phyloP scores from a whole-genome alignment of 2,329 filamentous ascomycete species.

The Thyridium curvatum region DNA sequence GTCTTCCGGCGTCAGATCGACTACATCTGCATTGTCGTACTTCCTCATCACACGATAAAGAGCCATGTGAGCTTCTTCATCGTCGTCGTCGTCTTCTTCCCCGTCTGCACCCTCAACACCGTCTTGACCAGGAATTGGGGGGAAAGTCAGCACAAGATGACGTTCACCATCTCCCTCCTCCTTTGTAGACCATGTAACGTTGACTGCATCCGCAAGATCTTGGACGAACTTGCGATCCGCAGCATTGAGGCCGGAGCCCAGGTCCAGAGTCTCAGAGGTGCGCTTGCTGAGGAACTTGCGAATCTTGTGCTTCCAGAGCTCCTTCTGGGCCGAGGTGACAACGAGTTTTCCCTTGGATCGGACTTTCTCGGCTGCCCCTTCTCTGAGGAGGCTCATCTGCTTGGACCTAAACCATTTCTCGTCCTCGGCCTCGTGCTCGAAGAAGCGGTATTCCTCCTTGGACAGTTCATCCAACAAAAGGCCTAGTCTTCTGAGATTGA shows the following conservation, averaged over 20 bases:
- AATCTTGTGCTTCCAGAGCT: constrained; percentile 72
- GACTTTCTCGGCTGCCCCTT: constrained; percentile 59
- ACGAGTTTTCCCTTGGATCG: constrained; percentile 57
- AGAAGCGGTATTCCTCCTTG: constrained; percentile 86
- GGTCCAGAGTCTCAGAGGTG: constrained; percentile 58
- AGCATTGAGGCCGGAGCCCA: constrained; percentile 67
- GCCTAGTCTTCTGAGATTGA: constrained; percentile 76
- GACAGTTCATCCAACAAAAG: constrained; percentile 77
- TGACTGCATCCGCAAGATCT: constrained; percentile 64
- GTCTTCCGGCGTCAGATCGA: constrained; percentile 74
- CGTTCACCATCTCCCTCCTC: constrained; percentile 50
- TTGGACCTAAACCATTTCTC: constrained; percentile 90
- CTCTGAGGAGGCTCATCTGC: constrained; percentile 52
- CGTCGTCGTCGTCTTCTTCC: constrained; percentile 61
- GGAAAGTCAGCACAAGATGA: constrained; percentile 44
- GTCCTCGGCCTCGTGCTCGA: constrained; percentile 84
- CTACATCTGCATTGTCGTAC: constrained; percentile 83
- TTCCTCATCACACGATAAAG: constrained; percentile 79
- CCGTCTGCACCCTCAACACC: constrained; percentile 35
- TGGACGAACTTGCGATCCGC: constrained; percentile 91
- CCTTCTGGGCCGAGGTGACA: constrained; percentile 74
- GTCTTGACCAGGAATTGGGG: constrained; percentile 24
- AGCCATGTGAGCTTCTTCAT: constrained; percentile 79
- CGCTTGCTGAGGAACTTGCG: constrained; percentile 76
- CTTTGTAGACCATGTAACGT: constrained; percentile 51